Evolutionary conservation across 1,284 basidiomycete species (phyloP).

Genomic region (Tausonia pullulans): DNA sequence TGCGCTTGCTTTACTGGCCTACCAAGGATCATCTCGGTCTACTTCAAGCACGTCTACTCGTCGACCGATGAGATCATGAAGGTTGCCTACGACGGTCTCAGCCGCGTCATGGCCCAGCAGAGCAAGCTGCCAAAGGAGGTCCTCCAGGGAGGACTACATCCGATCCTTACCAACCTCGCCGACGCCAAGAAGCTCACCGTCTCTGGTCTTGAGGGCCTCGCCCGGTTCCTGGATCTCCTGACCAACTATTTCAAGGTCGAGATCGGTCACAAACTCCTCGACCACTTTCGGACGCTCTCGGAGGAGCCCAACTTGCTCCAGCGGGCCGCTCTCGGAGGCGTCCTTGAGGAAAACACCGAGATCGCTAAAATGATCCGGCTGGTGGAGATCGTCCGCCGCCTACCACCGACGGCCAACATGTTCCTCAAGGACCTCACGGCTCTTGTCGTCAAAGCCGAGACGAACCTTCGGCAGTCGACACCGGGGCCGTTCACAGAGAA

Average conservation of each 20-base stretch:
- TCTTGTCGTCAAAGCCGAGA: conserved; percentile 86
- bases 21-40: conserved; percentile 75
- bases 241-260: conserved; percentile 99
- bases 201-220: conserved; percentile 88
- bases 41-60: conserved; percentile 98
- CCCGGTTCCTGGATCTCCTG: conserved; percentile 84
- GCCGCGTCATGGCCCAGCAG: conserved; percentile 80
- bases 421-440: conserved; percentile 81
- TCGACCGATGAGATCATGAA: conserved; percentile 87
- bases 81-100: conserved; percentile 86
- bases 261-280: conserved; percentile 92
- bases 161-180: conserved; percentile 95
- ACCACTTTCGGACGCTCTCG: conserved; percentile 85
- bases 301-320: conserved; percentile 68
- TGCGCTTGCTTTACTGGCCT: not conserved
- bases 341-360: conserved; percentile 76
- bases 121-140: conserved; percentile 90
- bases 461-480: conserved; percentile 77
- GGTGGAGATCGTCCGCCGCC: conserved; percentile 92
- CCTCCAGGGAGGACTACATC: conserved; percentile 85
- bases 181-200: conserved; percentile 91
- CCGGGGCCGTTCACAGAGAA: conserved; percentile 90
- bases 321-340: conserved; percentile 55
- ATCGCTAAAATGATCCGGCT: conserved; percentile 88
- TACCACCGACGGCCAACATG: conserved; percentile 83